Evolutionary conservation across 106 monocot species (phyloP).

Genomic region (Platanthera zijinensis): DNA sequence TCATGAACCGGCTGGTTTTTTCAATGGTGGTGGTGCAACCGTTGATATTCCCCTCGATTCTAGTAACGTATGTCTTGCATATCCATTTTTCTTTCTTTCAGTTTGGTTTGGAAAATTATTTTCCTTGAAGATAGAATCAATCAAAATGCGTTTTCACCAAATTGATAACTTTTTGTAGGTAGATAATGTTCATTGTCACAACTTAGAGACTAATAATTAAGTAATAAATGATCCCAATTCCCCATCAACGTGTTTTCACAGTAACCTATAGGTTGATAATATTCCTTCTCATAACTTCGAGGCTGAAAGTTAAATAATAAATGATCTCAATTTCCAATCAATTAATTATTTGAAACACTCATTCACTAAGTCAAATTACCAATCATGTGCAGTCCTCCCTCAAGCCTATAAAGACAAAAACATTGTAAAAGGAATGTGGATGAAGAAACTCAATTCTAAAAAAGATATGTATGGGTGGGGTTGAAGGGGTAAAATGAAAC

Average conservation of each 20-base stretch:
- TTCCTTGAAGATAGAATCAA: background rate
- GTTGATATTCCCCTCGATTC: constrained; percentile 50
- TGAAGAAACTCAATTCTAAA: background rate
- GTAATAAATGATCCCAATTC: background rate
- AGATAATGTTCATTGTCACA: background rate
- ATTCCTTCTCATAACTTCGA: background rate
- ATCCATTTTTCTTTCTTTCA: background rate
- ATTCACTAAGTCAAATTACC: background rate
- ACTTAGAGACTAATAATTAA: background rate
- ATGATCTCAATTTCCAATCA: background rate
- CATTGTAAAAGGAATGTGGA: background rate
- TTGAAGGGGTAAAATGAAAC: background rate
- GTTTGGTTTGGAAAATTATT: background rate
- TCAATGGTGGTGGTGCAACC: constrained; percentile 27
- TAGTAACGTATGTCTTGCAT: constrained; percentile 16
- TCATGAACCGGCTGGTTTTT: constrained; percentile 47
- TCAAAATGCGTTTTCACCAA: background rate
- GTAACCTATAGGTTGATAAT: background rate
- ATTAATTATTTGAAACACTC: background rate
- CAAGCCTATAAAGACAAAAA: background rate
- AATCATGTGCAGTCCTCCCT: background rate
- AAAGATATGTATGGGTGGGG: background rate
- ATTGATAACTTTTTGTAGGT: background rate
- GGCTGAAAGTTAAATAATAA: background rate
- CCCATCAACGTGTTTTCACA: background rate